Evolutionary conservation across 2,329 filamentous ascomycete species (phyloP), one percentile per base, ranked within the genome.

Genomic region (Talaromyces sp.): DNA sequence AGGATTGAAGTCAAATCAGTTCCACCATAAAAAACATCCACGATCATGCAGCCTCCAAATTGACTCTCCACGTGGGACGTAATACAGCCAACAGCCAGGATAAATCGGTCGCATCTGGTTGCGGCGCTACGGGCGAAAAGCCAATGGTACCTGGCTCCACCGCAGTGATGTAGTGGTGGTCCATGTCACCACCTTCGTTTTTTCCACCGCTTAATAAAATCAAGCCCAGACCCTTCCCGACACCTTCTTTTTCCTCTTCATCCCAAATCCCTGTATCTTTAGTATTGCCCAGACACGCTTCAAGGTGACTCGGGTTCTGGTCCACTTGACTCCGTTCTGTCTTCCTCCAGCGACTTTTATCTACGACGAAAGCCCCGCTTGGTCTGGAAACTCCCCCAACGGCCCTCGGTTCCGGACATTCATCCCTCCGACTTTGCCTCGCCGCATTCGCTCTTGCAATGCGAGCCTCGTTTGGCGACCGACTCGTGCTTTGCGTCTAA

Each of bases 361-460:
- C n/a, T n/a, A n/a, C n/a, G n/a, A 27, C 24, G 4, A 27, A 27
- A 9, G 5, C 24, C 24, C 24, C 24, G 24, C 24, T 27, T 27
- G 24, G 24, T 27, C 5, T 27, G 4, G 4, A 27, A 27, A 20
- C 22, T 17, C 42, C 39, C 13, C 36, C 22, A 45, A 46, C 54
- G 54, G 54, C 47, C 32, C 54, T 56, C 47, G 47, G 47, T 52
- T 39, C 30, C 49, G 42, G 41, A 30, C 40, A 36, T 33, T 51
- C 45, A 20, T 47, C 45, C 19, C 46, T 37, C 51, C 42, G 48
- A 51, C 44, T 17, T 36, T 51, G 30, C 50, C 43, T 49, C 46
- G 50, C 46, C 47, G 51, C 24, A 36, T 56, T 52, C 54, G 33
- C 48, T 55, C 57, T 51, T 63, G 67, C 65, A 52, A 68, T 69